Evolutionary conservation across 2,329 filamentous ascomycete genomes (phyloP), one percentile per base, ranked within the genome.

Genomic region (Cladosporium austrohemisphaericum): DNA sequence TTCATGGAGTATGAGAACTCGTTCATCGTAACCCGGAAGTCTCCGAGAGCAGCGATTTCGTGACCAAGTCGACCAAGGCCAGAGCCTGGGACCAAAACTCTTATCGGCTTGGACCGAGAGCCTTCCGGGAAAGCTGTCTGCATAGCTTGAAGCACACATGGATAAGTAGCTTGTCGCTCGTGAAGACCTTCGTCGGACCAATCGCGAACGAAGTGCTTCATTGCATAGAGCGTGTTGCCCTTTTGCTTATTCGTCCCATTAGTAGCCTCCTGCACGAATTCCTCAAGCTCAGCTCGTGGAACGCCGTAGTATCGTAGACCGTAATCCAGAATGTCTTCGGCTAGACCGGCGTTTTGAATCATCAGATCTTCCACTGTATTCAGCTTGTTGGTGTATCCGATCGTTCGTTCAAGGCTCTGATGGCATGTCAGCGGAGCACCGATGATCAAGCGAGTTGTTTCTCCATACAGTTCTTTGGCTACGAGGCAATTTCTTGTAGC

Each of bases 1-100:
- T 96, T 79, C 67, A 94, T 88, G 65, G 95, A 90, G 63, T 93
- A 95, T 2, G 89, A 95, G 55, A 95, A 93, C 68, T 96, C 70
- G 63, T 95, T 95, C 20, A 90, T 89, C 65, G 95, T 88, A 1
- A 81, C 78, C 11, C 78, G 71, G 66, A 81, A 91, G 11, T 91
- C 88, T 1, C 71, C 73, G 20, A 73, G 72, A 62, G 84, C 88
- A 13, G 95, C 74, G 44, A 57, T 54, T 10, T 96, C 91, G 61
- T 93, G 93, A 0, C 95, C 87, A 2, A 96, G 73, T 4, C 92
- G 79, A 2, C 88, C 91, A 3, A 96, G 74, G 0, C 92, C 92
- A 2, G 90, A 88, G 0, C 91, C 91, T 0, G 91, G 91, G 1
- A 95, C 84, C 0, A 96, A 76, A 1, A 96, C 81, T 38, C 75